Base-by-base conservation (phyloP, 257 asterid species). In the Ilex asprella region DNA sequence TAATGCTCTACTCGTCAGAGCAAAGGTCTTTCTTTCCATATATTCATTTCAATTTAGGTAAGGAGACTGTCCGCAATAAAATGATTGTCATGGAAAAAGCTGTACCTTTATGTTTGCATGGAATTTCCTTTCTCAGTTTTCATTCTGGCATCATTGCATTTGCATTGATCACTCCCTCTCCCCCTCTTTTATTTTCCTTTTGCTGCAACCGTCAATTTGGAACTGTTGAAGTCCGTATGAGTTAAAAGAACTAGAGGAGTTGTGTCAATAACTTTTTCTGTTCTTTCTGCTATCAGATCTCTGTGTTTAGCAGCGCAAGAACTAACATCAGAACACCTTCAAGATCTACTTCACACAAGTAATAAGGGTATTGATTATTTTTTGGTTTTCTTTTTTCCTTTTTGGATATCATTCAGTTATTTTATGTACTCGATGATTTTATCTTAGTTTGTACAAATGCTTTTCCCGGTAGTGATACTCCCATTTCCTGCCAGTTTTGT, bases 271-370 rank as follows among this genome's bases (percentile, higher is more conserved):
- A 11, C 10, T 53, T 15, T 15, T 15, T n/a, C 30, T 15, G 6
- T 49, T 53, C 15, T 15, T 53, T n/a, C 57, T 53, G 11, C 70
- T 61, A 12, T 69, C 83, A 92, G 99, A 73, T 82, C 95, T 62
- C 53, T 31, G 49, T 92, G 96, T 83, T 81, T 94, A 9, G 87
- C 76, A 55, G 78, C 72, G 62, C 85, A 83, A 82, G 95, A 89
- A 74, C 67, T 88, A 70, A 69, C 92, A 32, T 53, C 59, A 21
- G 87, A 79, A 65, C 77, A 73, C 77, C 85, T 92, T 54, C 78
- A 86, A 57, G 81, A 68, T 49, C 70, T 91, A 67, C 68, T 86
- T 56, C 74, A 82, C 41, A 31, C 76, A 59, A 65, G 49, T 68
- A 70, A 57, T 65, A 80, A 76, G 62, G 95, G 96, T 84, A 58